Evolutionary conservation across 805 yeast genomes (phyloP).

Genomic region (Jamesozyma lodderae): DNA sequence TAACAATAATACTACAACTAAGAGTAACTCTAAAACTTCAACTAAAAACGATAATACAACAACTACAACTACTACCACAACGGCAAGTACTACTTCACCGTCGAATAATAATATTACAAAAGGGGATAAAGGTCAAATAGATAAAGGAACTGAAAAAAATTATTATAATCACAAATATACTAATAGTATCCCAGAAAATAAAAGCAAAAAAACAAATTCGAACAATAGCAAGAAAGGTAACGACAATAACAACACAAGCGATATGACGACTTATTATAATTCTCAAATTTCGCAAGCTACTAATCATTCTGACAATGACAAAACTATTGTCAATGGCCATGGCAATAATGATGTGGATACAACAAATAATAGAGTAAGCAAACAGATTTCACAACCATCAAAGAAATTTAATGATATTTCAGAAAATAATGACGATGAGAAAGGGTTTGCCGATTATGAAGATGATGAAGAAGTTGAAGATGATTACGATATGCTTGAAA

Average conservation of each 20-base stretch:
- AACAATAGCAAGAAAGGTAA: no score
- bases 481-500: constrained; percentile 12
- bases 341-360: neutral
- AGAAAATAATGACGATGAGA: constrained; percentile 3
- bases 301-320: no score
- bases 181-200: no score
- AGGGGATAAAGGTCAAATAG: no score
- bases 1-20: constrained; percentile 1
- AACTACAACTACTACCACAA: neutral
- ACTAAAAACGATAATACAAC: neutral
- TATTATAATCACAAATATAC: no score
- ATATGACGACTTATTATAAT: no score
- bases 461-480: constrained; percentile 5
- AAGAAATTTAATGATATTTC: neutral
- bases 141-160: no score
- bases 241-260: no score
- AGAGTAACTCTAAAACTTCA: neutral
- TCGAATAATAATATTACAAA: no score
- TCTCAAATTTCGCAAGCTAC: no score
- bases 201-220: no score
- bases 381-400: neutral
- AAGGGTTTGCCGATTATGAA: constrained; percentile 1
- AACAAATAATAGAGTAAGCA: neutral
- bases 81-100: neutral
- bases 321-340: neutral